Evolutionary conservation across 345 rosid genomes (phyloP), one percentile per base, ranked within the genome.

Genomic region (Ceriops tagal): DNA sequence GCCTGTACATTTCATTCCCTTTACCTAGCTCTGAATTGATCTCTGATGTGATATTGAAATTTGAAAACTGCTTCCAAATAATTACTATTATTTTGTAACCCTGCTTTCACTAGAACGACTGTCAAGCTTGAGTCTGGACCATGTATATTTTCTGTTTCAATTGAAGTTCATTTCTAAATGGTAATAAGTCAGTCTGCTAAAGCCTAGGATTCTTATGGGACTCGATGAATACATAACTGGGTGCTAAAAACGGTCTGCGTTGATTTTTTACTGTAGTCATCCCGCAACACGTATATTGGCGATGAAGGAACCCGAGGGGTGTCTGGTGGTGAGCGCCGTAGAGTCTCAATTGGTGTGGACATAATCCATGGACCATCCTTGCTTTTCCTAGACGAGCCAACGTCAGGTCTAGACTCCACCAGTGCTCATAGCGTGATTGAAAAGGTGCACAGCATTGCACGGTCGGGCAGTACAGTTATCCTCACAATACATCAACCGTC

Each of bases 401-500:
- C 92, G 24, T 87, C 88, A 8, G 90, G 92, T 13, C 83, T 86
- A 3, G 90, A 86, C 76, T 88, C 92, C 6, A 83, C 87, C 30
- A 86, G 86, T 62, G 92, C 92, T 61, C 62, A 88, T 57, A 86
- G 81, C 15, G 87, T 88, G 5, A 80, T 88, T 2, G 90, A 88
- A 61, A 88, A 86, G 73, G 89, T 88, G 8, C 87, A 83, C 46
- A 77, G 77, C 85, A 88, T 86, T 5, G 89, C 90, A 1, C 83
- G 84, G 10, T 71, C 87, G 1, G 90, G 90, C 18, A 86, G 90
- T 77, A 88, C 89, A 0, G 93, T 84, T 27, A 79, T 88, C 75
- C 87, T 88, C 69, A 84, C 93, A 24, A 84, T 88, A 71, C 89
- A 88, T 68, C 90, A 86, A 53, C 90, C 93, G 2, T 88, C 90